Evolutionary conservation across 768 basidiomycete species (phyloP), one percentile per base, ranked within the genome.

Genomic region (Crucibulum laeve): DNA sequence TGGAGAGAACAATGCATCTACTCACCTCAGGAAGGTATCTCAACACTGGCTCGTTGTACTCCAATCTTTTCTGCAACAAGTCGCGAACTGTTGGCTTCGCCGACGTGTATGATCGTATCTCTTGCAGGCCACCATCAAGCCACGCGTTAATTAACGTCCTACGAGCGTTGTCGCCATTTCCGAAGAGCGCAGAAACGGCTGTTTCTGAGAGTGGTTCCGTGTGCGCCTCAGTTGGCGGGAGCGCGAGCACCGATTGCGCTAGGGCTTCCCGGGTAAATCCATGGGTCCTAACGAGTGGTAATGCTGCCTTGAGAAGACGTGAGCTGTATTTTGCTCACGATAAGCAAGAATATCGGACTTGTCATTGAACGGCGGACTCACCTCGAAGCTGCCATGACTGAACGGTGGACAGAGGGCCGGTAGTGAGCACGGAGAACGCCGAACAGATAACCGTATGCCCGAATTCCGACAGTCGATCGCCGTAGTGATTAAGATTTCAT

Each of bases 181-280:
- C 89, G 62, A 91, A 92, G 4, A 91, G 66, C 4, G 84, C 74
- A 2, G 82, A 77, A 17, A 91, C 76, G 0, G 87, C 82, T 0
- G 70, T 64, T 45, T 91, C 87, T 1, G 82, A 74, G 17, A 91
- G 77, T 5, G 85, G 86, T 43, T 73, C 64, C 1, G 70, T 18
- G 53, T 80, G 82, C 0, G 64, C 68, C 47, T 64, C 57, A 1
- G 71, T 67, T 22, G 58, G 43, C 4, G 79, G 76, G 1, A 87
- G 67, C 1, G 67, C 57, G 3, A 86, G 70, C 5, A 76, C 86
- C 17, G 87, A 80, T 38, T 67, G 74, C 3, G 87, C 73, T 7
- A 91, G 70, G 0, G 86, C 73, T 22, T 79, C 70, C 15, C 88
- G 77, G 8, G 88, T 84, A 59, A 91, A 91, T 6, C 89, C 89